phyloP scores from a whole-genome alignment of 1,139 yeast species.

The Debaryomyces subglobosus region DNA sequence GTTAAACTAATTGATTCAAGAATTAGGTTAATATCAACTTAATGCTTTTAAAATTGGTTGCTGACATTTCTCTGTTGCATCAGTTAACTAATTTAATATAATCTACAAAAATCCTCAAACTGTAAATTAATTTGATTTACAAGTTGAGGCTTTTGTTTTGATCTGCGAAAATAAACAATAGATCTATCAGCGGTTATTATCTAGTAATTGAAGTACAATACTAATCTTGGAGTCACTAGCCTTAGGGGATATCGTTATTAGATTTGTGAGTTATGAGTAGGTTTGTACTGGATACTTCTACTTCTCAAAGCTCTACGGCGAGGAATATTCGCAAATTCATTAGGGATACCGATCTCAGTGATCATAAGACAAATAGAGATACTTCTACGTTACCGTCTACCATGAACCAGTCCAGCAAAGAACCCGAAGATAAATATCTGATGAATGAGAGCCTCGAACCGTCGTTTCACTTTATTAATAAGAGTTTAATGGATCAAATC shows the following conservation, averaged over 20 bases:
- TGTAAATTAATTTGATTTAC: background rate
- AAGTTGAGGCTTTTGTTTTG: background rate
- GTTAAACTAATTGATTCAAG: background rate
- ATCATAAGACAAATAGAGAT: slow-evolving; percentile 14
- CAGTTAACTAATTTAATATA: background rate
- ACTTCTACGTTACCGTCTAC: slow-evolving; percentile 12
- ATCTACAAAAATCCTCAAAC: background rate
- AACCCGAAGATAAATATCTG: background rate
- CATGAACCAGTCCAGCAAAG: slow-evolving; percentile 2
- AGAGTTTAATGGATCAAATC: slow-evolving; percentile 7
- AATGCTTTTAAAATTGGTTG: background rate
- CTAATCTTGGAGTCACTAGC: background rate
- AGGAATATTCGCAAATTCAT: slow-evolving; percentile 27
- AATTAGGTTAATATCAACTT: slow-evolving; percentile 3
- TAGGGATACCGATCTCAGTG: slow-evolving; percentile 30
- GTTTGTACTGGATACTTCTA: slow-evolving; percentile 25
- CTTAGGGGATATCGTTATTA: background rate
- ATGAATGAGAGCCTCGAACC: slow-evolving; percentile 6
- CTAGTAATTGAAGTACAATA: background rate
- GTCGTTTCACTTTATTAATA: slow-evolving; percentile 8
- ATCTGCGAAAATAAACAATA: slow-evolving; percentile 1
- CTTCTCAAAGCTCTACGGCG: slow-evolving; percentile 26
- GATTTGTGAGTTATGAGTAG: slow-evolving; percentile 7
- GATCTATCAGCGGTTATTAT: slow-evolving; percentile 2
- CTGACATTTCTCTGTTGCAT: background rate